These are phyloP conservation scores for Serendipita sp. DNA, from an alignment of 768 basidiomycete species.

Conservation along the genomic window DNA sequence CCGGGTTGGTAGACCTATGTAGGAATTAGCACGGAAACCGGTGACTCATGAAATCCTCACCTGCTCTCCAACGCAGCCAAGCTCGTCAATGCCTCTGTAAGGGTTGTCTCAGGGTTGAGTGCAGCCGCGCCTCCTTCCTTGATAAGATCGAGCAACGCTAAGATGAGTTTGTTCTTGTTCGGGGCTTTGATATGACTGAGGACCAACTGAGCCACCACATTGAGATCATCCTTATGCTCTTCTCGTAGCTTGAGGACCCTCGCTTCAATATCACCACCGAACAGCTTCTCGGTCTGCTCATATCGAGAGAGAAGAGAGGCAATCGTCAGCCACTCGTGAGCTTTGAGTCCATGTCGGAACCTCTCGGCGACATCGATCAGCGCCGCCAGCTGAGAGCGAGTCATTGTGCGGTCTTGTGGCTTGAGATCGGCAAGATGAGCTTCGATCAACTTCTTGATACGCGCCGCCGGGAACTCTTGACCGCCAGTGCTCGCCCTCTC, in stretches of 20 bases:
- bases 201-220: conserved; percentile 71
- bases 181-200: conserved; percentile 93
- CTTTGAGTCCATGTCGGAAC: conserved; percentile 69
- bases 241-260: conserved; percentile 82
- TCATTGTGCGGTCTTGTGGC: conserved; percentile 63
- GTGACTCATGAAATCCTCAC: conserved; percentile 25
- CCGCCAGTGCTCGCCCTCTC: conserved; percentile 50
- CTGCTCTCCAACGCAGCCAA: conserved; percentile 82
- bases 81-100: conserved; percentile 62
- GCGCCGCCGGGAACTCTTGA: conserved; percentile 74
- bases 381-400: conserved; percentile 52
- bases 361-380: conserved; percentile 63
- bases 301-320: conserved; percentile 66
- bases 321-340: conserved; percentile 66
- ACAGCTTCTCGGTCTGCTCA: conserved; percentile 75
- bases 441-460: conserved; percentile 75
- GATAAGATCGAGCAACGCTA: conserved; percentile 77
- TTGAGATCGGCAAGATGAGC: conserved; percentile 70
- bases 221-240: conserved; percentile 80
- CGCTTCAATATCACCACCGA: conserved; percentile 87
- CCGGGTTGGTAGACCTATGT: conserved; percentile 68
- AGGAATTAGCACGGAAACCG: not conserved
- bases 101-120: conserved; percentile 51
- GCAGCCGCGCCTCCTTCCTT: conserved; percentile 65
- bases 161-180: conserved; percentile 76